These are phyloP conservation scores for Kokia cookei DNA, from an alignment of 441 rosid species.

Conservation along the genomic window DNA sequence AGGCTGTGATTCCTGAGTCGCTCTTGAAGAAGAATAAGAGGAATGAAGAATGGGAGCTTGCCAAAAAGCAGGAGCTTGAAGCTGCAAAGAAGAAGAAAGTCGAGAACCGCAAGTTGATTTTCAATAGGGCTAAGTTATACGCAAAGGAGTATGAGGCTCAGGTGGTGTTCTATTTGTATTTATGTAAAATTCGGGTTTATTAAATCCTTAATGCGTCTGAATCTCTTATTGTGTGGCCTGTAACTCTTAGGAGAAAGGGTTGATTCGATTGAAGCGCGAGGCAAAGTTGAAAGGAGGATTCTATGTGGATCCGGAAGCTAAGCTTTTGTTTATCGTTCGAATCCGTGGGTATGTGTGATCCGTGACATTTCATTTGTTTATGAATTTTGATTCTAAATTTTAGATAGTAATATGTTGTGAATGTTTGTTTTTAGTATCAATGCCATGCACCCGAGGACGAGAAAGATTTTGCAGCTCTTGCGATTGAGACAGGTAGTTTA, in stretches of 20 bases:
- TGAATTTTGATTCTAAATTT: neutral
- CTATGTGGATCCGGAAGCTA: neutral
- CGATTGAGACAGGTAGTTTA: conserved; percentile 62
- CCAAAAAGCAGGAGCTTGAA: neutral
- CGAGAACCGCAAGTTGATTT: neutral
- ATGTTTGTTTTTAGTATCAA: neutral
- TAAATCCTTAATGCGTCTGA: neutral
- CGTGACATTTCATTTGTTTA: neutral
- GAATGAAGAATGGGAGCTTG: neutral
- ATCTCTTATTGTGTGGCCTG: neutral
- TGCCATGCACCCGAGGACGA: conserved; percentile 73
- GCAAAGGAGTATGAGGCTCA: neutral
- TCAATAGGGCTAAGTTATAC: neutral
- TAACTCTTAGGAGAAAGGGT: neutral
- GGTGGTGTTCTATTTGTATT: neutral
- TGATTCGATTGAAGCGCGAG: neutral
- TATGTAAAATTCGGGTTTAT: neutral
- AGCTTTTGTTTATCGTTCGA: neutral
- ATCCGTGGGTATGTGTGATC: neutral
- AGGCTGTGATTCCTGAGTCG: neutral
- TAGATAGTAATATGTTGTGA: neutral
- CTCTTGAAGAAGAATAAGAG: neutral
- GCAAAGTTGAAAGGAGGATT: neutral
- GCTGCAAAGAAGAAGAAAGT: neutral
- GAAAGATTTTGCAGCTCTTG: conserved; percentile 62